Conservation (phyloP, 176 grass and related monocot species). For the Phyllostachys edulis region DNA sequence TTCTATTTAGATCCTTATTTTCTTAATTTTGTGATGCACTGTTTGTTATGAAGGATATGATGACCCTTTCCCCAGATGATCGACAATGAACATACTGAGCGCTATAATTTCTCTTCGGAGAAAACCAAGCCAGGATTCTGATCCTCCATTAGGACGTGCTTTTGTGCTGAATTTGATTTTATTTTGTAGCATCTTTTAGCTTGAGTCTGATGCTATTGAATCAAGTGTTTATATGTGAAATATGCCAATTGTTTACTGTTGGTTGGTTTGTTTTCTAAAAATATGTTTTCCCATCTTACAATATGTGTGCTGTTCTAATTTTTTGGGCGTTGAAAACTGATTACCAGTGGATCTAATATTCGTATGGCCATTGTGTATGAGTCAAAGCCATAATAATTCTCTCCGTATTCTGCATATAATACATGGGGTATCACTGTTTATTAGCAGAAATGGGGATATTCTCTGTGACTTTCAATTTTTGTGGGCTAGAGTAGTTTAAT, state of each 20-base stretch:
- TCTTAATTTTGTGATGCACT: background rate
- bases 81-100: slow-evolving; percentile 52
- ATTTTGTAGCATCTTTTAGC: background rate
- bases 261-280: too few species aligned
- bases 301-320: too few species aligned
- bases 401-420: background rate
- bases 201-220: background rate
- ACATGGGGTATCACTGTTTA: background rate
- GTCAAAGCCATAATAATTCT: slow-evolving; percentile 17
- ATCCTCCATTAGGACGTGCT: slow-evolving; percentile 1
- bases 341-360: too few species aligned
- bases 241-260: background rate
- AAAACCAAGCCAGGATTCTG: slow-evolving; percentile 55
- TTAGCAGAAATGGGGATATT: slow-evolving; percentile 2
- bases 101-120: slow-evolving; percentile 42
- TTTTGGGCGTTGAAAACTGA: too few species aligned
- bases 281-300: too few species aligned
- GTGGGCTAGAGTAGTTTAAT: background rate
- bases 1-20: background rate
- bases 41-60: slow-evolving; percentile 28
- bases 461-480: background rate
- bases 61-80: slow-evolving; percentile 61
- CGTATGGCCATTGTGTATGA: slow-evolving; percentile 38
- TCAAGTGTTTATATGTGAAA: background rate
- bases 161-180: background rate